Percentiles rank a stretch among this genome's conserved stretches.
phyloP scores from a whole-genome alignment of 345 rosid species.

The Brassica carinata region DNA sequence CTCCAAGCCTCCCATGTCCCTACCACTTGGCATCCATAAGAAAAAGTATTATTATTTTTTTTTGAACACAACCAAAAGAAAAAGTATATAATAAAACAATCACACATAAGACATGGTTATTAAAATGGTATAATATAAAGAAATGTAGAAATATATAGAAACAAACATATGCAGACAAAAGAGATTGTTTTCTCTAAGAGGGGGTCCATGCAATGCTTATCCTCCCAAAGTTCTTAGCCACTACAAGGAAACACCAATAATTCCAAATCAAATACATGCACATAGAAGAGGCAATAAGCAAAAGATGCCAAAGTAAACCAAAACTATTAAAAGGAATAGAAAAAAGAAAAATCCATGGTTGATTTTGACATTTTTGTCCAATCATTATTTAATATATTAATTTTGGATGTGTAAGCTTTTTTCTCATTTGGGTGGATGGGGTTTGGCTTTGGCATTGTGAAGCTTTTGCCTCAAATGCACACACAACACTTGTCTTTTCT shows the following conservation, averaged over 20 bases:
- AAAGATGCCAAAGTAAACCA: conserved; percentile 33
- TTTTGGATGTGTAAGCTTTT: conserved; percentile 29
- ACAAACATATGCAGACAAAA: conserved; percentile 43
- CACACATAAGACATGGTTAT: conserved; percentile 17
- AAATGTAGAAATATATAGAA: conserved; percentile 25
- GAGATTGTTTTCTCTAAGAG: conserved; percentile 32
- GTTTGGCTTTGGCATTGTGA: conserved; percentile 25
- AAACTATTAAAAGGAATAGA: conserved; percentile 15
- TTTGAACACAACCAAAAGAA: not conserved
- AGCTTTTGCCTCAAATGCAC: conserved; percentile 38
- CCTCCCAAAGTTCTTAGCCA: conserved; percentile 38
- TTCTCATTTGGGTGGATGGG: conserved; percentile 38
- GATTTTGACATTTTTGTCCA: conserved; percentile 41
- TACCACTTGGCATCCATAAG: conserved; percentile 41
- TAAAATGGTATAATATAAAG: conserved; percentile 13
- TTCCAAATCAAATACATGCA: conserved; percentile 36
- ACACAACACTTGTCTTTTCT: conserved; percentile 42
- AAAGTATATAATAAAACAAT: conserved; percentile 26
- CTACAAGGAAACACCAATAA: conserved; percentile 33
- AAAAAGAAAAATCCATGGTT: conserved; percentile 8
- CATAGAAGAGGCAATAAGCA: conserved; percentile 21
- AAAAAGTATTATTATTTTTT: not conserved
- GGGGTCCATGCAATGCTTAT: conserved; percentile 35
- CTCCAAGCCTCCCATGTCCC: conserved; percentile 30
- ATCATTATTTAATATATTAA: conserved; percentile 27